These are phyloP conservation scores for Penicillium concentricum DNA, from an alignment of 2,329 filamentous ascomycete species.

Conservation along the genomic window DNA sequence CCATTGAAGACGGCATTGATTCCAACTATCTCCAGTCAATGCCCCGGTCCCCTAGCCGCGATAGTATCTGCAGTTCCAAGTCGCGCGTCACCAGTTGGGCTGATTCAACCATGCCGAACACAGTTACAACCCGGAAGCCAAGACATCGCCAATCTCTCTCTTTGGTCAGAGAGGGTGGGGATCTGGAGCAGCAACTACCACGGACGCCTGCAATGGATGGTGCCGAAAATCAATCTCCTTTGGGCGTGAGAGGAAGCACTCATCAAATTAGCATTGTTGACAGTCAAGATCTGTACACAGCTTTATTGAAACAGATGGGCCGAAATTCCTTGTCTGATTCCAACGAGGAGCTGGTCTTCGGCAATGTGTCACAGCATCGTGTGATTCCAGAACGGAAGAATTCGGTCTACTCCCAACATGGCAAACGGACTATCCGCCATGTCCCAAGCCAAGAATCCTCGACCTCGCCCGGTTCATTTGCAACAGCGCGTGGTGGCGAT, in stretches of 20 bases:
- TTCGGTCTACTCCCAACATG: conserved; percentile 26
- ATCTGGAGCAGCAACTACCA: conserved; percentile 19
- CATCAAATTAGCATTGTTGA: conserved; percentile 30
- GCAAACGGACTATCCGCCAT: conserved; percentile 31
- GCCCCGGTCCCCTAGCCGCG: conserved; percentile 29
- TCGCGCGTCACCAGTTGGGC: conserved; percentile 53
- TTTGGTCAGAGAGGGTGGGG: conserved; percentile 45
- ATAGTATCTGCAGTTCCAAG: conserved; percentile 35
- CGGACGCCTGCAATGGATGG: neutral
- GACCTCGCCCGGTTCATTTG: conserved; percentile 31
- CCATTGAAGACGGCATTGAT: neutral
- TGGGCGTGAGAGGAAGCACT: conserved; percentile 12
- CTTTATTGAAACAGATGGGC: conserved; percentile 43
- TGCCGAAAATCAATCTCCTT: conserved; percentile 12
- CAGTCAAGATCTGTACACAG: conserved; percentile 44
- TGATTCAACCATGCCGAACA: conserved; percentile 46
- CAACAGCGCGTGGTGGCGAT: conserved; percentile 26
- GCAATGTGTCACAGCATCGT: conserved; percentile 33
- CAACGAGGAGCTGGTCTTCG: conserved; percentile 27
- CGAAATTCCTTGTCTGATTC: conserved; percentile 18
- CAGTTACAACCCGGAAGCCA: conserved; percentile 34
- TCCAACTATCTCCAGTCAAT: conserved; percentile 20
- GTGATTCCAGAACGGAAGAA: conserved; percentile 30
- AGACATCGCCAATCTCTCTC: conserved; percentile 41
- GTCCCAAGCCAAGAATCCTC: conserved; percentile 34